Base-by-base conservation (phyloP, 441 rosid species). In the Flueggea neowawraea region DNA sequence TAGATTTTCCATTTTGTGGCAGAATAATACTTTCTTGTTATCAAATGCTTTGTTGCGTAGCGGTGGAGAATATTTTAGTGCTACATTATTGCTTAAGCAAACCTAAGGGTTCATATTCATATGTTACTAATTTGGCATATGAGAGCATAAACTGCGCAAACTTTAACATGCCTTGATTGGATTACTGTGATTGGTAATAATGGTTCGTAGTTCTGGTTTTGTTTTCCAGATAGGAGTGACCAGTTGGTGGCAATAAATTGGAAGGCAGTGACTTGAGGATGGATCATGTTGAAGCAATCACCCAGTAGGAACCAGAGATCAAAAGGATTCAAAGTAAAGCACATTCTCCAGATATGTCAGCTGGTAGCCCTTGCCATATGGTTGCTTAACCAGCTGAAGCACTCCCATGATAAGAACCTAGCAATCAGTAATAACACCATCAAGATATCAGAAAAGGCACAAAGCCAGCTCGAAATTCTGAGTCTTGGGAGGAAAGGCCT, bases 401-500 rank as follows among this genome's bases (percentile, higher is more conserved):
- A 66, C 65, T 76, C 72, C 8, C 72, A 75, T 5, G 67, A 66
- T 48, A 56, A 65, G 53, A 76, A 65, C 52, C 62, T 52, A 53
- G 65, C 48, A 31, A 39, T 43, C 15, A 62, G 60, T 50, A 64
- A 66, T 39, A 62, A 58, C 16, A 41, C 55, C 39, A 72, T 44
- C 15, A 53, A 55, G 43, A 16, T 39, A 44, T 52, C 75, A 2
- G 63, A 69, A n/a, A 58, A 60, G 39, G 56, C 45, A 13, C 68
- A 54, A 47, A 31, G 63, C 12, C 47, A 43, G 55, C 31, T 49
- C 39, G 69, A 57, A 66, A 54, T 39, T 17, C 17, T 68, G 15
- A 83, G 75, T 71, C 78, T 80, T 5, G 89, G 92, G 52, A 82
- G 92, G 72, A 84, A 84, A 61, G 79, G 68, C 58, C 71, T 82